These are phyloP conservation scores for Hirschfeldia incana DNA, from an alignment of 345 rosid species.

Conservation along the genomic window DNA sequence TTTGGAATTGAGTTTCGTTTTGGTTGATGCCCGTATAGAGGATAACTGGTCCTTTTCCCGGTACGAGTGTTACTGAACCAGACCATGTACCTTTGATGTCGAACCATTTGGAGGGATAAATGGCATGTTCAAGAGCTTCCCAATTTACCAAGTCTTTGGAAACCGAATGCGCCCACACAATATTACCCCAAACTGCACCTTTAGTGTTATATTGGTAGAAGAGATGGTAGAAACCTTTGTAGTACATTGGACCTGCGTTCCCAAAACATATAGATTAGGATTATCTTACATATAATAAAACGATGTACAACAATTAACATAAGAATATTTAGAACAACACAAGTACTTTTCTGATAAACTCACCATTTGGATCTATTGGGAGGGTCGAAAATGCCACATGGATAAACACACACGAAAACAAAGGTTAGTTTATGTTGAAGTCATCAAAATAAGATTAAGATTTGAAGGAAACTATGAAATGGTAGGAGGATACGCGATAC, in stretches of 20 bases:
- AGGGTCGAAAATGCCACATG: conserved; percentile 6
- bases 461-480: background rate
- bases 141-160: background rate
- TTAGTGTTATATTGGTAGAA: conserved; percentile 89
- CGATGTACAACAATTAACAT: background rate
- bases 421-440: background rate
- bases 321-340: background rate
- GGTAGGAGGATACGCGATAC: background rate
- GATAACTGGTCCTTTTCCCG: background rate
- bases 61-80: background rate
- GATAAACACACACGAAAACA: background rate
- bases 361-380: conserved; percentile 50
- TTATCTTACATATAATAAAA: background rate
- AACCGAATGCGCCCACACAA: background rate
- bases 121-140: background rate
- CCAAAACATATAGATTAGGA: background rate
- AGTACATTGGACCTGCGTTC: conserved; percentile 65
- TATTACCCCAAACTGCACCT: background rate
- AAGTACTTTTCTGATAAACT: background rate
- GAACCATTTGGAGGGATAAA: background rate
- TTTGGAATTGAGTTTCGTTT: conserved; percentile 55
- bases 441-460: background rate
- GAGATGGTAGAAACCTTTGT: conserved; percentile 75
- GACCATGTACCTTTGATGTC: conserved; percentile 1
- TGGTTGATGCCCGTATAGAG: conserved; percentile 28